A percentile compares a stretch with the other conserved stretches of the same genome.
Evolutionary conservation across 805 yeast genomes (phyloP).

Genomic region (Cyberlindnera meyerae): DNA sequence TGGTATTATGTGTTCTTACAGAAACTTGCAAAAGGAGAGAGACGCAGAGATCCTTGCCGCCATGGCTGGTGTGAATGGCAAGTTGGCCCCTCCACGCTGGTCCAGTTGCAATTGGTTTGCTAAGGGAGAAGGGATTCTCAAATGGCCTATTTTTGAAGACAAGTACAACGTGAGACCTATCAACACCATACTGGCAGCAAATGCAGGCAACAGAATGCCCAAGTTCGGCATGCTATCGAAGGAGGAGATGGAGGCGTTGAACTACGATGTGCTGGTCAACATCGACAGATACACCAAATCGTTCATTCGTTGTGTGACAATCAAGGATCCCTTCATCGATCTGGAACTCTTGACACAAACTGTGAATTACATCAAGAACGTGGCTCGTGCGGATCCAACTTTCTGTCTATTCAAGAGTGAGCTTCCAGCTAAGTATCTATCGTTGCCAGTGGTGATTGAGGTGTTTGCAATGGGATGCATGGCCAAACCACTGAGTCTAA

Average conservation of each 20-base stretch:
- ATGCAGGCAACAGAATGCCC: slow-evolving; percentile 9
- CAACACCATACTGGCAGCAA: slow-evolving; percentile 11
- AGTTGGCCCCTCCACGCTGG: slow-evolving; percentile 14
- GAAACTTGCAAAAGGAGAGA: slow-evolving; percentile 2
- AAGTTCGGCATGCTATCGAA: slow-evolving; percentile 5
- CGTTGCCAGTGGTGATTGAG: slow-evolving; percentile 14
- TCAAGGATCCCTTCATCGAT: slow-evolving; percentile 21
- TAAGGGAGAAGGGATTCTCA: slow-evolving; percentile 15
- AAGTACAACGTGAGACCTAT: slow-evolving; percentile 9
- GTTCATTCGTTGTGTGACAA: slow-evolving; percentile 17
- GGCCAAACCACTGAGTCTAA: slow-evolving; percentile 18
- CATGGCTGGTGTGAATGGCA: slow-evolving; percentile 7
- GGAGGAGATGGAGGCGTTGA: slow-evolving; percentile 8
- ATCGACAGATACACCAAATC: slow-evolving; percentile 8
- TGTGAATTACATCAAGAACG: slow-evolving; percentile 7
- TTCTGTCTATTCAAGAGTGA: slow-evolving; percentile 8
- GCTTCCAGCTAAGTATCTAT: slow-evolving; percentile 10
- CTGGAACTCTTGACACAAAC: slow-evolving; percentile 8
- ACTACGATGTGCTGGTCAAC: slow-evolving; percentile 7
- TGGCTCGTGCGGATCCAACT: background rate
- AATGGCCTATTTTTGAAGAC: slow-evolving; percentile 20
- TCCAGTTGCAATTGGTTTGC: slow-evolving; percentile 22
- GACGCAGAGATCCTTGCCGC: slow-evolving; percentile 3
- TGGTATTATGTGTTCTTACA: slow-evolving; percentile 16
- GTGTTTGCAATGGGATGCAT: slow-evolving; percentile 15